Evolutionary conservation across 2,329 filamentous ascomycete genomes (phyloP).

Genomic region (Pyrenophora teres): DNA sequence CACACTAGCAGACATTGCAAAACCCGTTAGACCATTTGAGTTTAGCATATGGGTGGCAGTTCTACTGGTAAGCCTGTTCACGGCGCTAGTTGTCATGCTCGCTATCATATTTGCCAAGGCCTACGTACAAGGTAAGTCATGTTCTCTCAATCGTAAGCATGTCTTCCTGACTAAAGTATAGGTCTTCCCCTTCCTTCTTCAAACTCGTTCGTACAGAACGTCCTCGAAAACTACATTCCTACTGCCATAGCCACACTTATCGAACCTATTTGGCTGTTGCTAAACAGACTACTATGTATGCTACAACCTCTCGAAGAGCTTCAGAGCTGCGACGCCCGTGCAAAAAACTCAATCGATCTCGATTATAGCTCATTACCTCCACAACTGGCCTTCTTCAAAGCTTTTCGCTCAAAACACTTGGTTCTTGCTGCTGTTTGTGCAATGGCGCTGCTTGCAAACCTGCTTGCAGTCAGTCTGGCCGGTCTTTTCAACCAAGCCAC

Average conservation of each 20-base stretch:
- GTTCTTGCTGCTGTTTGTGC: slow-evolving; percentile 55
- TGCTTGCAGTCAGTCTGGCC: slow-evolving; percentile 59
- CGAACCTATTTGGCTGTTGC: slow-evolving; percentile 61
- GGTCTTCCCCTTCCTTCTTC: no score
- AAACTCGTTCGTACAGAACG: slow-evolving; percentile 36
- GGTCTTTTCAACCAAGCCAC: slow-evolving; percentile 55
- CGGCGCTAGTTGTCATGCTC: no score
- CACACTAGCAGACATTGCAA: no score
- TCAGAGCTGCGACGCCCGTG: slow-evolving; percentile 34
- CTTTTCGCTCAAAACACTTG: slow-evolving; percentile 53
- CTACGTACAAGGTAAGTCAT: no score
- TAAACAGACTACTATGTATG: slow-evolving; percentile 60
- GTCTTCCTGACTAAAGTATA: no score
- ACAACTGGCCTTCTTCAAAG: slow-evolving; percentile 56
- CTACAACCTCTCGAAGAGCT: slow-evolving; percentile 61
- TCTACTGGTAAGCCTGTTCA: no score
- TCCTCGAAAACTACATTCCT: slow-evolving; percentile 58
- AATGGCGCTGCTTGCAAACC: slow-evolving; percentile 57
- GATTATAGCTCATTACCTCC: slow-evolving; percentile 63
- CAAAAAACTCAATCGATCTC: slow-evolving; percentile 45
- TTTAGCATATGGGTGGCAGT: no score
- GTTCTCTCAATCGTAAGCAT: no score
- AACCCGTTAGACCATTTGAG: no score
- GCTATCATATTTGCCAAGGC: no score
- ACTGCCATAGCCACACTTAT: slow-evolving; percentile 60